Evolutionary conservation across 2,329 filamentous ascomycete genomes (phyloP).

Genomic region (Diaporthe batatas): DNA sequence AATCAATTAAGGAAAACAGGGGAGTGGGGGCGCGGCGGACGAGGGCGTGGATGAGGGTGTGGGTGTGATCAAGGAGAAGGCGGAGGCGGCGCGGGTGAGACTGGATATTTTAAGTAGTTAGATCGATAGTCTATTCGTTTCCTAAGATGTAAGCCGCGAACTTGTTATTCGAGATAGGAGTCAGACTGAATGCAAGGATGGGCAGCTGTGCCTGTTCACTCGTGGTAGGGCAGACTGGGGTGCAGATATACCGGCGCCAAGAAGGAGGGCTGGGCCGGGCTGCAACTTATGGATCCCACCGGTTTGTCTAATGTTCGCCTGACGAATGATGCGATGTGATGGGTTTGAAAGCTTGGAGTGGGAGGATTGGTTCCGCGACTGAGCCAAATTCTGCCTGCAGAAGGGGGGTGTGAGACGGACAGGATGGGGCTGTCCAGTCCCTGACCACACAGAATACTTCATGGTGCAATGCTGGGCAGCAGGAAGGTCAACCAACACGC

Average conservation of each 20-base stretch:
- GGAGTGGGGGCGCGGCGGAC: not conserved
- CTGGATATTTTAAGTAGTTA: constrained; percentile 34
- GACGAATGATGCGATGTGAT: constrained; percentile 25
- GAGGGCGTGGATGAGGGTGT: not conserved
- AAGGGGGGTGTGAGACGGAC: constrained; percentile 1
- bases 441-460: constrained; percentile 25
- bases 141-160: constrained; percentile 3
- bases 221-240: constrained; percentile 31
- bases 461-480: constrained; percentile 27
- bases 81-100: constrained; percentile 33
- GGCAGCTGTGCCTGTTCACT: constrained; percentile 11
- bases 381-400: constrained; percentile 20
- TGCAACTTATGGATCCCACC: constrained; percentile 29
- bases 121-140: constrained; percentile 12
- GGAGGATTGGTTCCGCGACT: constrained; percentile 3
- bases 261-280: constrained; percentile 25
- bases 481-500: constrained; percentile 24
- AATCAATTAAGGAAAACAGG: not conserved
- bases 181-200: constrained; percentile 28
- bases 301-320: constrained; percentile 32
- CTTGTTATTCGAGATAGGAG: not conserved
- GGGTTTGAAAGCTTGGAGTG: constrained; percentile 17
- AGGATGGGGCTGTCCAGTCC: constrained; percentile 28
- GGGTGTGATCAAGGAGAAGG: constrained; percentile 32
- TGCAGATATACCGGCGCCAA: constrained; percentile 35